These are phyloP conservation scores for Pythium chondricola DNA, from an alignment of 352 stramenopile species.

Conservation along the genomic window DNA sequence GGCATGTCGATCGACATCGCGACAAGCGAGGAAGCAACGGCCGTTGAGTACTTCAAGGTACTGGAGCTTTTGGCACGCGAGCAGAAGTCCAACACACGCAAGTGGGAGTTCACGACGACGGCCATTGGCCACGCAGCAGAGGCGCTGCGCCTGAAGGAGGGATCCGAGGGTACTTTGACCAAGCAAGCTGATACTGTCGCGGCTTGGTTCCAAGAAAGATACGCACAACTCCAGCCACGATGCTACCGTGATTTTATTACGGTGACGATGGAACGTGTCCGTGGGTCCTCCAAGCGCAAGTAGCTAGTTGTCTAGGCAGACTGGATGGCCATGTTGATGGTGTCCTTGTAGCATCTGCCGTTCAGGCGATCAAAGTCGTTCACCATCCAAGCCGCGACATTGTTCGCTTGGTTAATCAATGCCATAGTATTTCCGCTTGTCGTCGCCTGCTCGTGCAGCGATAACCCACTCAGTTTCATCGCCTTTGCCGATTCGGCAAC, in stretches of 20 bases:
- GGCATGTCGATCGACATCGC: conserved; percentile 21
- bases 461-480: conserved; percentile 22
- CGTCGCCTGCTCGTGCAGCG: not conserved
- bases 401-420: conserved; percentile 2
- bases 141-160: conserved; percentile 3
- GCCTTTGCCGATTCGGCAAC: conserved; percentile 26
- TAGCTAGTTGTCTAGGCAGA: no score
- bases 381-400: conserved; percentile 5
- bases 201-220: conserved; percentile 4
- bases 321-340: conserved; percentile 1
- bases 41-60: conserved; percentile 12
- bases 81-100: conserved; percentile 5
- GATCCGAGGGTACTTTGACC: not conserved
- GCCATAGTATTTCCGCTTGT: not conserved
- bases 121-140: conserved; percentile 7
- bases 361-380: conserved; percentile 12
- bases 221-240: conserved; percentile 11
- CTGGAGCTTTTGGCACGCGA: conserved; percentile 9
- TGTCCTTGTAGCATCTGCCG: conserved; percentile 9
- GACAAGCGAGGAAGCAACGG: conserved; percentile 5
- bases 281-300: no score
- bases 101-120: conserved; percentile 6
- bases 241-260: conserved; percentile 14
- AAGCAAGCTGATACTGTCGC: conserved; percentile 4
- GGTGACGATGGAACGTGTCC: conserved; percentile 1